phyloP scores from a whole-genome alignment of 108 stramenopile species.

The Chaetoceros tenuissimus region DNA sequence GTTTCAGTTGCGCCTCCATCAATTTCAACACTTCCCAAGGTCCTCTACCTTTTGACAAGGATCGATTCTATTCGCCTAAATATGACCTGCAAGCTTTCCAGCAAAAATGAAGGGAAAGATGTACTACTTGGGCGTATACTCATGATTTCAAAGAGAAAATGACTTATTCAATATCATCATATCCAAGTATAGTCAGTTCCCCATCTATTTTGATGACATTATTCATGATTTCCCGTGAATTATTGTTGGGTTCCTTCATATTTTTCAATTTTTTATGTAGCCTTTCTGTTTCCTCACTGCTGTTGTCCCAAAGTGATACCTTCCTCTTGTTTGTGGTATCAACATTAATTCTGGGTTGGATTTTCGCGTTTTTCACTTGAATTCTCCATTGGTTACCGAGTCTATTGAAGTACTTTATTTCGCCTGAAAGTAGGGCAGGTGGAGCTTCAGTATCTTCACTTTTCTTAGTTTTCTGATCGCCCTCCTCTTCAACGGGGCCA shows the following conservation, averaged over 20 bases:
- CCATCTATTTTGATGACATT: neutral
- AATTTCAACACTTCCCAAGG: too few relatives aligned
- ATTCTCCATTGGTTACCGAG: neutral
- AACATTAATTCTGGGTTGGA: neutral
- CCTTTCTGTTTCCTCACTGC: neutral
- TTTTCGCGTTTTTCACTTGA: neutral
- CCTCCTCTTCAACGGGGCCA: neutral
- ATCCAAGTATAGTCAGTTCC: neutral
- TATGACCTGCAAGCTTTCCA: too few relatives aligned
- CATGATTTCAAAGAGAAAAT: too few relatives aligned
- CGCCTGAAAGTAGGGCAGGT: neutral
- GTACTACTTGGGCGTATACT: too few relatives aligned
- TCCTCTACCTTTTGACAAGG: too few relatives aligned
- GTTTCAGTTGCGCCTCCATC: too few relatives aligned
- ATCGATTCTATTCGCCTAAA: too few relatives aligned
- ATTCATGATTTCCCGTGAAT: neutral
- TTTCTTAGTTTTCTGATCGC: neutral
- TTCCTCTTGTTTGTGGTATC: neutral
- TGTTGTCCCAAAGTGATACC: neutral
- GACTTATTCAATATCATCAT: too few relatives aligned
- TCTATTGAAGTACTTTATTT: neutral
- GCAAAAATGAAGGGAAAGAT: too few relatives aligned
- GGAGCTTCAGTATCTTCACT: neutral
- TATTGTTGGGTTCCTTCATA: neutral
- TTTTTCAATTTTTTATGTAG: neutral